Percentiles rank a stretch among this genome's conserved stretches.
Evolutionary conservation across 768 basidiomycete species (phyloP).

Genomic region (Tulasnella sp.): DNA sequence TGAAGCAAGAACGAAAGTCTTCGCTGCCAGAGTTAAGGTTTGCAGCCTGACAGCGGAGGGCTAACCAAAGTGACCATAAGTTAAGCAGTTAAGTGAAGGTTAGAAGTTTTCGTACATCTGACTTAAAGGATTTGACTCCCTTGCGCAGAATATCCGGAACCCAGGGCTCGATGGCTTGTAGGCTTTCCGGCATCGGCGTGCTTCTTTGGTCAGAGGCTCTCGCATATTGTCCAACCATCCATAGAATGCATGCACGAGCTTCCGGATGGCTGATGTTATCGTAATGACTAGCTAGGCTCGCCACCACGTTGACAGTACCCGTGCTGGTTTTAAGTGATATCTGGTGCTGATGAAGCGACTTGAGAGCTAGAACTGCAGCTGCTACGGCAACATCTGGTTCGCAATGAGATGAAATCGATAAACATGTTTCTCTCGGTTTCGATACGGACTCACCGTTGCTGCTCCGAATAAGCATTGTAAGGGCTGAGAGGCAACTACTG

Average conservation of each 20-base stretch:
- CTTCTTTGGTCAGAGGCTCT: conserved; percentile 28
- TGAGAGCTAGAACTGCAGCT: conserved; percentile 76
- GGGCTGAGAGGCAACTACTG: conserved; percentile 61
- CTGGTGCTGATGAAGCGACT: conserved; percentile 70
- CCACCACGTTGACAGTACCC: conserved; percentile 57
- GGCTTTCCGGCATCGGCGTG: conserved; percentile 30
- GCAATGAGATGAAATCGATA: background rate
- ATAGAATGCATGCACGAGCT: conserved; percentile 80
- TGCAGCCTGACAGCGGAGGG: conserved; percentile 68
- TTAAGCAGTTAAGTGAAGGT: background rate
- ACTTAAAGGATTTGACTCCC: conserved; percentile 57
- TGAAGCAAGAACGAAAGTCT: conserved; percentile 64
- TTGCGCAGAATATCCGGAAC: conserved; percentile 86
- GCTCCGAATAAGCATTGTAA: conserved; percentile 75
- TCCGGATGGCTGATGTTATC: conserved; percentile 72
- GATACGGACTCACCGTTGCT: conserved; percentile 48
- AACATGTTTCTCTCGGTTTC: background rate
- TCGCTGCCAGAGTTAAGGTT: conserved; percentile 75
- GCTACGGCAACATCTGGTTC: conserved; percentile 65
- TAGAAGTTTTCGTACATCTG: conserved; percentile 47
- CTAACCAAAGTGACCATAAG: conserved; percentile 33
- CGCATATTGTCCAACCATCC: conserved; percentile 84
- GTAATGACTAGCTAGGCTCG: conserved; percentile 64
- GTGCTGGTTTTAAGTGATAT: conserved; percentile 29
- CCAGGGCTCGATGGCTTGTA: conserved; percentile 60